Evolutionary conservation across 306 rosid genomes (phyloP).

Genomic region (Erythrophleum fordii): DNA sequence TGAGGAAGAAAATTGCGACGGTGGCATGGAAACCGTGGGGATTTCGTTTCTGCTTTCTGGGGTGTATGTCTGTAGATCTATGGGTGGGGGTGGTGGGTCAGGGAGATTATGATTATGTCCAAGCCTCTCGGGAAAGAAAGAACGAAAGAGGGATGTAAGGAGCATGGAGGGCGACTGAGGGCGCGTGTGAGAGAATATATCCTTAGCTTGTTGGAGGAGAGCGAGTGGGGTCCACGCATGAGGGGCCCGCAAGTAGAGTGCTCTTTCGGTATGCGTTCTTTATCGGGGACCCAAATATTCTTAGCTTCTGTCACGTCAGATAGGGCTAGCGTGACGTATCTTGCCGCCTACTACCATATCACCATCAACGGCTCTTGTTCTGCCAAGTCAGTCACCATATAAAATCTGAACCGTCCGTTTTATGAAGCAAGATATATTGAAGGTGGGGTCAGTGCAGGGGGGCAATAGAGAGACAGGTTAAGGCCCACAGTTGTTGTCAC

Average conservation of each 20-base stretch:
- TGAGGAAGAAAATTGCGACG: background rate
- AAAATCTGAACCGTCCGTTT: constrained; percentile 46
- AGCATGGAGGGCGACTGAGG: constrained; percentile 38
- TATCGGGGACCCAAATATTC: constrained; percentile 95
- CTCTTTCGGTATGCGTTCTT: constrained; percentile 85
- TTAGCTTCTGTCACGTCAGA: constrained; percentile 64
- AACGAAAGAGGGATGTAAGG: constrained; percentile 42
- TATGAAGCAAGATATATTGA: background rate
- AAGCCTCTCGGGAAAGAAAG: background rate
- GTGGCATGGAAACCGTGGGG: constrained; percentile 3
- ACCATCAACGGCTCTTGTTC: constrained; percentile 43
- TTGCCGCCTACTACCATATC: constrained; percentile 30
- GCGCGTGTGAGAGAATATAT: constrained; percentile 63
- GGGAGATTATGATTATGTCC: background rate
- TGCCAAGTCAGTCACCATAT: background rate
- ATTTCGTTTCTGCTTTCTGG: background rate
- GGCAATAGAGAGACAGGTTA: constrained; percentile 38
- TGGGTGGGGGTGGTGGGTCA: background rate
- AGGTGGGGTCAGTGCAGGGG: constrained; percentile 37
- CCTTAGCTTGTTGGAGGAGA: constrained; percentile 89
- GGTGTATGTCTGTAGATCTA: background rate
- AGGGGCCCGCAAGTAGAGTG: constrained; percentile 68
- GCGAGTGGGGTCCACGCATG: constrained; percentile 59
- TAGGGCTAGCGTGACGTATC: constrained; percentile 41
- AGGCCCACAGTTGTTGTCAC: constrained; percentile 59